A percentile compares a stretch with the other conserved stretches of the same genome.
Conservation (phyloP, 139 green algal genomes). For the Ulvella scutata region DNA sequence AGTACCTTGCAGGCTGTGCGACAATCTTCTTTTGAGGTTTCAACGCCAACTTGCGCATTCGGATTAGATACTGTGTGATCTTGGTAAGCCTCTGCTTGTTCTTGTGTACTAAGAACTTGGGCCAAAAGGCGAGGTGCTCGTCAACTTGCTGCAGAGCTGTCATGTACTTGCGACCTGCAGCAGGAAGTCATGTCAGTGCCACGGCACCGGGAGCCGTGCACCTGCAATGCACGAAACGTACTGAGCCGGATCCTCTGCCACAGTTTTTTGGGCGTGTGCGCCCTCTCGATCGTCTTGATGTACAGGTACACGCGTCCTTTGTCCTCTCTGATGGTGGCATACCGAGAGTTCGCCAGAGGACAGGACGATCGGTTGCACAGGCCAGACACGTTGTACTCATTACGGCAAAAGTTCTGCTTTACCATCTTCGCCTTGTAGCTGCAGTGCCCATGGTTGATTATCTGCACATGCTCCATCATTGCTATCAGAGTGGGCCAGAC, state of each 20-base stretch:
- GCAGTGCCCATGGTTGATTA: constrained; percentile 93
- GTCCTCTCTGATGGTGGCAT: constrained; percentile 79
- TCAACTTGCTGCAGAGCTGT: constrained; percentile 68
- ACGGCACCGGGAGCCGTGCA: too few relatives aligned
- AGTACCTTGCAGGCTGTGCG: constrained; percentile 58
- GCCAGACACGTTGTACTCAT: constrained; percentile 97
- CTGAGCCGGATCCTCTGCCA: constrained; percentile 89
- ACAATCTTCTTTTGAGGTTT: constrained; percentile 70
- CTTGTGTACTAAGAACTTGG: constrained; percentile 98
- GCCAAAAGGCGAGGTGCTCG: constrained; percentile 77
- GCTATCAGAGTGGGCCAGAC: neutral
- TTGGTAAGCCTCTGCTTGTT: constrained; percentile 99
- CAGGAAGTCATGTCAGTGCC: too few relatives aligned
- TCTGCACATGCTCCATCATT: constrained; percentile 35
- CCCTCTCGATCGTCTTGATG: constrained; percentile 94
- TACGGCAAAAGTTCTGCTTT: constrained; percentile 92
- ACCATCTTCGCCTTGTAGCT: constrained; percentile 83
- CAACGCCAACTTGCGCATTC: constrained; percentile 76
- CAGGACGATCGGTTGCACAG: constrained; percentile 85
- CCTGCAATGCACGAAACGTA: neutral
- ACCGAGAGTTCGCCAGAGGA: constrained; percentile 89
- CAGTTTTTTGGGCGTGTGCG: constrained; percentile 84
- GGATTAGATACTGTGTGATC: constrained; percentile 98
- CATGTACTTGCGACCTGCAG: constrained; percentile 14
- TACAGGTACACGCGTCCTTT: constrained; percentile 81